A percentile compares a stretch with the other conserved stretches of the same genome.
Evolutionary conservation across 2,329 filamentous ascomycete genomes (phyloP).

Genomic region (Alternaria incomplexa): DNA sequence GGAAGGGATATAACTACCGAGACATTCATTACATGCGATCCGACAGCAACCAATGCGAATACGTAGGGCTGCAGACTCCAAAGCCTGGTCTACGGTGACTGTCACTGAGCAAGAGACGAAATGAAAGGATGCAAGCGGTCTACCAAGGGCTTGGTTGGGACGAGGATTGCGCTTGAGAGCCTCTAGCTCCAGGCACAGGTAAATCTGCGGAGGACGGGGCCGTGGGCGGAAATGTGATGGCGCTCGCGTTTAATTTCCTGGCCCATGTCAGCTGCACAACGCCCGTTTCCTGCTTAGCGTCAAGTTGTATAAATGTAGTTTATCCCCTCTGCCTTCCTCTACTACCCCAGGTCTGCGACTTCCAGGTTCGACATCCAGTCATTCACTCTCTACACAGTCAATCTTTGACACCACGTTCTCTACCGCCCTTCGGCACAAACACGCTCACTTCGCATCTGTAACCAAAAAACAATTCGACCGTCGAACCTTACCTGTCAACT

Average conservation of each 20-base stretch:
- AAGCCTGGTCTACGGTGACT: constrained; percentile 16
- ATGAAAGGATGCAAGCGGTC: constrained; percentile 35
- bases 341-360: constrained; percentile 42
- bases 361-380: constrained; percentile 40
- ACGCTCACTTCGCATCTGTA: constrained; percentile 26
- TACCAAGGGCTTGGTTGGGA: constrained; percentile 24
- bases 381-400: constrained; percentile 37
- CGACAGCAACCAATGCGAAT: constrained; percentile 18
- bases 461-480: constrained; percentile 17
- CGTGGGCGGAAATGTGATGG: constrained; percentile 24
- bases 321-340: constrained; percentile 24
- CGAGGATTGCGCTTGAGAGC: constrained; percentile 20
- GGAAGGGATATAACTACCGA: constrained; percentile 53
- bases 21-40: constrained; percentile 15
- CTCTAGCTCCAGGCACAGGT: constrained; percentile 29
- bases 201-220: constrained; percentile 33
- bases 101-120: constrained; percentile 11
- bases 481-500: constrained; percentile 26
- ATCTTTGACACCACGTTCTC: constrained; percentile 40
- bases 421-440: constrained; percentile 38
- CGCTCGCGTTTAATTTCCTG: constrained; percentile 34
- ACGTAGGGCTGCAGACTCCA: constrained; percentile 10
- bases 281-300: constrained; percentile 16
- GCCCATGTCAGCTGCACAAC: constrained; percentile 20
- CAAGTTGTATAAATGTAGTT: constrained; percentile 34